Base-by-base conservation (phyloP, 1,139 yeast genomes). In the Lodderomyces margitis region DNA sequence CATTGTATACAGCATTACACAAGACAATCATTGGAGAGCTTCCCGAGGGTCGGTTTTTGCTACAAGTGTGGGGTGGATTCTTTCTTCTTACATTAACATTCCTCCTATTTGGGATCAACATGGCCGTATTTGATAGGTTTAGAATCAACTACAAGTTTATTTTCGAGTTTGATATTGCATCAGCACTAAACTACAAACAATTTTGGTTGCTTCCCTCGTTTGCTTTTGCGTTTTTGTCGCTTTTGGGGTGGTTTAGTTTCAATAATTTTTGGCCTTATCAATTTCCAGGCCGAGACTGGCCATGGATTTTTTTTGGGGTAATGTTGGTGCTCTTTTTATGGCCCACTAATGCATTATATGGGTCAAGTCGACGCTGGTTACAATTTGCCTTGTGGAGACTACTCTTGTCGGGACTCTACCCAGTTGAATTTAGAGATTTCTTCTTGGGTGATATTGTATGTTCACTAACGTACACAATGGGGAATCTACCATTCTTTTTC, bases 41-140 rank as follows among this genome's bases (percentile, higher is more conserved):
- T 12, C 77, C 79, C 1, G 82, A 78, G 47, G 86, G 81, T 0
- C 65, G 63, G 37, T 83, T 64, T 46, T 57, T 91, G 44, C 62
- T 92, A 37, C 98, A 94, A 55, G 74, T 92, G 4, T 92, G 96
- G 96, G 97, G 83, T 5, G 98, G 98, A 1, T 88, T 88, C 59
- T 78, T 89, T 50, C 57, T 89, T 43, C 61, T 84, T 5, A 68
- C 76, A 34, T 53, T 89, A 14, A 74, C 84, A 55, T 64, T 81
- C 11, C 53, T 83, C 15, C 62, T 88, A 10, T 83, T 91, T 57
- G 82, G 83, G 8, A 46, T 86, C 31, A 82, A 87, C 57, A 79
- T 94, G 57, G 65, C 71, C 44, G 79, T 85, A 4, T 92, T 96
- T 89, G 76, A 81, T 21, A 59, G 64, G 39, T 83, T 68, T 62